These are phyloP conservation scores for Verticillium longisporum DNA, from an alignment of 2,329 filamentous ascomycete genomes.

Conservation along the genomic window DNA sequence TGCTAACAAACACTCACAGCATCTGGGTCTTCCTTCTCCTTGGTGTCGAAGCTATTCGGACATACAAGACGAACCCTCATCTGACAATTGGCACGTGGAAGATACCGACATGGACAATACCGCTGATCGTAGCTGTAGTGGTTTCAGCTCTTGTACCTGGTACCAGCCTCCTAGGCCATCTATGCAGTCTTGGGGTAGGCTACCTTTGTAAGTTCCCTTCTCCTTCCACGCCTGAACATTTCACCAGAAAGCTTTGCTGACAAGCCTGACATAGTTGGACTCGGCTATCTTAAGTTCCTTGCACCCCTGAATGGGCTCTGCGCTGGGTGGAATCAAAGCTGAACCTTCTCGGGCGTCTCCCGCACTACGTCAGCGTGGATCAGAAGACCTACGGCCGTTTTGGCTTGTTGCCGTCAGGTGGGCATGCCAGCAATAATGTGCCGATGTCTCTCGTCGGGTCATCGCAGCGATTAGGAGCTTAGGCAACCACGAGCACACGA, in stretches of 20 bases:
- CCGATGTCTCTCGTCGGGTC: constrained; percentile 57
- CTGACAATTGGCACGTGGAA: constrained; percentile 56
- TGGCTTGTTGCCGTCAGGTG: constrained; percentile 67
- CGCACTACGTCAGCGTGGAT: constrained; percentile 90
- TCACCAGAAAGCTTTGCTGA: constrained; percentile 9
- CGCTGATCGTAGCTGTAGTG: constrained; percentile 68
- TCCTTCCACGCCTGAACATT: not conserved
- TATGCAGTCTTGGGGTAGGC: constrained; percentile 74
- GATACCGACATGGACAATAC: constrained; percentile 89
- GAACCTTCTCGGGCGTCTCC: constrained; percentile 74
- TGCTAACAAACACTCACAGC: constrained; percentile 36
- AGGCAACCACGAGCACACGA: constrained; percentile 17
- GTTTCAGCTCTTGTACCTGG: constrained; percentile 71
- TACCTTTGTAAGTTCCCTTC: constrained; percentile 64
- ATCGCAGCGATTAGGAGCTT: constrained; percentile 64
- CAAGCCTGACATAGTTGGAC: constrained; percentile 50
- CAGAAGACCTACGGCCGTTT: constrained; percentile 94
- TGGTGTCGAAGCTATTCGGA: constrained; percentile 78
- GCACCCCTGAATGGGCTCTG: constrained; percentile 84
- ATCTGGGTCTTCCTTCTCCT: constrained; percentile 91
- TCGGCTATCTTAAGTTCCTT: constrained; percentile 84
- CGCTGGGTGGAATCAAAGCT: constrained; percentile 85
- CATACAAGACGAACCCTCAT: constrained; percentile 72
- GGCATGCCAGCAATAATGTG: constrained; percentile 29
- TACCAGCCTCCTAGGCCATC: constrained; percentile 78